phyloP scores from a whole-genome alignment of 192 early-diverging fungal genomes.

The Chytriomyces confervae region DNA sequence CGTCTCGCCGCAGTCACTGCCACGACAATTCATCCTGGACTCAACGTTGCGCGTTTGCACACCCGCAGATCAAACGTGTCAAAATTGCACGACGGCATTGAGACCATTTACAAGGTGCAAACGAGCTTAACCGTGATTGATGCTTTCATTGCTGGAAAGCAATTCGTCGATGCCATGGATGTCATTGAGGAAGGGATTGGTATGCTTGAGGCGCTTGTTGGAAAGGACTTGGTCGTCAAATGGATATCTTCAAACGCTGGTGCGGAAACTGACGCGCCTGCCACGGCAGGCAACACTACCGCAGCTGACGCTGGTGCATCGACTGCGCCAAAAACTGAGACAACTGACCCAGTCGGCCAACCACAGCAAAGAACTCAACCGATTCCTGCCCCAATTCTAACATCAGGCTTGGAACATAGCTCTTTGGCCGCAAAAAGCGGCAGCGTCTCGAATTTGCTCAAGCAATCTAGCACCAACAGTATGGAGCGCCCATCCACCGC shows the following conservation, averaged over 20 bases:
- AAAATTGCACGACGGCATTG: slow-evolving; percentile 70
- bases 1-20: slow-evolving; percentile 71
- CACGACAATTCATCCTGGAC: slow-evolving; percentile 74
- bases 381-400: background rate
- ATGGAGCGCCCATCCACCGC: background rate
- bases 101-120: slow-evolving; percentile 74
- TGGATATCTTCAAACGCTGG: background rate
- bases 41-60: slow-evolving; percentile 83
- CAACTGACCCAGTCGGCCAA: no score
- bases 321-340: background rate
- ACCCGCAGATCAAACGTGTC: slow-evolving; percentile 75
- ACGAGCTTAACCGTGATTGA: slow-evolving; percentile 86
- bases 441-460: background rate
- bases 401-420: background rate
- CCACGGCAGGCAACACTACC: background rate
- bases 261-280: background rate
- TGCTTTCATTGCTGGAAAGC: slow-evolving; percentile 74
- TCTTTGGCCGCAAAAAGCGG: background rate
- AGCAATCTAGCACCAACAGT: background rate
- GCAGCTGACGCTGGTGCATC: background rate
- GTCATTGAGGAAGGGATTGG: slow-evolving; percentile 81
- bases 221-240: slow-evolving; percentile 24
- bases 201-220: slow-evolving; percentile 61
- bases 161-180: slow-evolving; percentile 89
- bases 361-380: background rate